Conservation (phyloP, 129 eudicot genomes). For the Ambrosia artemisiifolia region DNA sequence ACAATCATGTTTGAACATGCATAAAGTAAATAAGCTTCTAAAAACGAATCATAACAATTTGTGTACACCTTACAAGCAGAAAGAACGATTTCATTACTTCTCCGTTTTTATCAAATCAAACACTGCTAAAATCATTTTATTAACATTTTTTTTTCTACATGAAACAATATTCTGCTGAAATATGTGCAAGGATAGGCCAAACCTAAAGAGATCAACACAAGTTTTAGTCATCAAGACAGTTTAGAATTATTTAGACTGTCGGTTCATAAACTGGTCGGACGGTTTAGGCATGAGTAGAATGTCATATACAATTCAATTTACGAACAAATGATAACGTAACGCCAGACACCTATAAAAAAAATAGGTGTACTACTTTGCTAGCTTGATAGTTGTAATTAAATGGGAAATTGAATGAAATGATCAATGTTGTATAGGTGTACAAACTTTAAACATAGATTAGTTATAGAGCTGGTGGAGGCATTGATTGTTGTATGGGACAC, state of each 20-base stretch:
- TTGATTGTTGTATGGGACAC: conserved; percentile 16
- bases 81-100: neutral
- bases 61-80: neutral
- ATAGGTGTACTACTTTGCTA: neutral
- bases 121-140: too few species aligned
- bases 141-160: too few species aligned
- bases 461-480: conserved; percentile 19
- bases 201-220: too few species aligned
- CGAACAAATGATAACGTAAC: neutral
- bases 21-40: too few species aligned
- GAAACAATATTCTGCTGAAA: too few species aligned
- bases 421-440: neutral
- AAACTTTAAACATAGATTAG: neutral
- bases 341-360: neutral
- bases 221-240: neutral
- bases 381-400: neutral
- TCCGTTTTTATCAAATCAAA: neutral
- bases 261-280: neutral
- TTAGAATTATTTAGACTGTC: neutral
- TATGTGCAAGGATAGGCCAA: too few species aligned
- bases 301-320: neutral
- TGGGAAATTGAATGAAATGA: conserved; percentile 4
- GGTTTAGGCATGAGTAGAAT: neutral
- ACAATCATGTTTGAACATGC: too few species aligned
- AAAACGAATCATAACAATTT: neutral